These are phyloP conservation scores for Erodium maritimum DNA, from an alignment of 345 rosid genomes.

Conservation along the genomic window DNA sequence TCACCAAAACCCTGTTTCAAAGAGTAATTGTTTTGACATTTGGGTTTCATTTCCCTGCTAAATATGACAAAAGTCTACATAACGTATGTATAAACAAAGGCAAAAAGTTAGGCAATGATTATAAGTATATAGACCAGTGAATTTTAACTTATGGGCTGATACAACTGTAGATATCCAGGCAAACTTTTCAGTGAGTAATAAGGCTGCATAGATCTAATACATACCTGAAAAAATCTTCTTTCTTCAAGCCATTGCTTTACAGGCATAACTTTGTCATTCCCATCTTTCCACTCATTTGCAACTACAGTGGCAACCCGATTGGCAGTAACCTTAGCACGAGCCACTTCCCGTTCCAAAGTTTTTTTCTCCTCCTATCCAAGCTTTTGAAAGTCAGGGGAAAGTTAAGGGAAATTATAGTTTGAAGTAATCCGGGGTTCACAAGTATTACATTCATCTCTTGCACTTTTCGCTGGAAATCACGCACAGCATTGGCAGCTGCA, in stretches of 20 bases:
- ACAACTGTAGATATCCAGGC: neutral
- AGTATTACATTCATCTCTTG: constrained; percentile 34
- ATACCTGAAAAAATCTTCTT: constrained; percentile 34
- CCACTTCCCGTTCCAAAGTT: constrained; percentile 36
- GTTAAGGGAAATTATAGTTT: constrained; percentile 1
- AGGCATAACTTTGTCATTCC: constrained; percentile 43
- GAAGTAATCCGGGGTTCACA: neutral
- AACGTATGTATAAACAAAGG: neutral
- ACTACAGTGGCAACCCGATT: constrained; percentile 41
- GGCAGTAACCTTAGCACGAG: constrained; percentile 39
- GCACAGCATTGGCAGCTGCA: constrained; percentile 44
- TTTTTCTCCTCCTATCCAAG: constrained; percentile 32
- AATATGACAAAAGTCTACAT: neutral
- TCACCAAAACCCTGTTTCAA: neutral
- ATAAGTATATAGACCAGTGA: too few species aligned
- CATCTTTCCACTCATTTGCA: constrained; percentile 47
- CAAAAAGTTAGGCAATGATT: too few species aligned
- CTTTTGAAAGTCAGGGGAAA: constrained; percentile 12
- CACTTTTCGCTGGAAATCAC: constrained; percentile 36
- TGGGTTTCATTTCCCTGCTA: neutral
- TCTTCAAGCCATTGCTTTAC: constrained; percentile 42
- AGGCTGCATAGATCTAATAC: neutral
- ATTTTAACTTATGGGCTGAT: neutral
- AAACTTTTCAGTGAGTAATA: neutral
- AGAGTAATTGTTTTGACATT: neutral